Base-by-base conservation (phyloP, 129 eudicot genomes). In the Sambucus nigra region DNA sequence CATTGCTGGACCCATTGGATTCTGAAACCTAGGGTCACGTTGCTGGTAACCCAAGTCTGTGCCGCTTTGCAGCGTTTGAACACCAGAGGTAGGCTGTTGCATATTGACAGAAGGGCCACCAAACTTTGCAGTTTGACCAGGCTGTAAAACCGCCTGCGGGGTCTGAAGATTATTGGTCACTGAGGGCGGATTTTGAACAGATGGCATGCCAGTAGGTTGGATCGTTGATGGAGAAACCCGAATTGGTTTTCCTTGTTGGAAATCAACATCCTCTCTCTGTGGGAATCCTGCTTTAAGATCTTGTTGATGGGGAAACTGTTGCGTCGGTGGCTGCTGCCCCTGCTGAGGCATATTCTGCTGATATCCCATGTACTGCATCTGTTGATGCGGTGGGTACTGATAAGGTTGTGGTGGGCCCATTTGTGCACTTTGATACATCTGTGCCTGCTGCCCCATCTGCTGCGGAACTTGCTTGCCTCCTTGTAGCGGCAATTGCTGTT, bases 11-110 rank as follows among this genome's bases (percentile, higher is more conserved):
- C 76, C 86, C 83, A 74, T 57, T 61, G 76, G 88, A 69, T 70
- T 80, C 38, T 67, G 94, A 46, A 65, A 86, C 45, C 77, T 61
- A 0, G 84, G 80, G 44, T 71, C 84, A 69, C 74, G 81, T 47
- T 71, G 86, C 49, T 61, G 73, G 65, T 77, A 76, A 47, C 52
- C 59, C 16, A 59, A 41, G n/a, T 80, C 83, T 14, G 54, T 51
- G 32, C 77, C 69, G 29, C 52, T 55, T 59, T 79, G 84, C 69
- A 54, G 73, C 70, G 55, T 2, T 15, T 60, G 84, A 47, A 66
- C 64, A n/a, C 51, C 68, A 65, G 48, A 7, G n/a, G 63, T 81
- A 16, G 79, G 77, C 42, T 72, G 94, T 55, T 65, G 95, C 66
- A 69, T 53, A 41, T 49, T 63, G 25, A 67, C 56, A 50, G 77